phyloP scores from a whole-genome alignment of 805 yeast genomes.

The Saccharomycopsis synnaedendra region DNA sequence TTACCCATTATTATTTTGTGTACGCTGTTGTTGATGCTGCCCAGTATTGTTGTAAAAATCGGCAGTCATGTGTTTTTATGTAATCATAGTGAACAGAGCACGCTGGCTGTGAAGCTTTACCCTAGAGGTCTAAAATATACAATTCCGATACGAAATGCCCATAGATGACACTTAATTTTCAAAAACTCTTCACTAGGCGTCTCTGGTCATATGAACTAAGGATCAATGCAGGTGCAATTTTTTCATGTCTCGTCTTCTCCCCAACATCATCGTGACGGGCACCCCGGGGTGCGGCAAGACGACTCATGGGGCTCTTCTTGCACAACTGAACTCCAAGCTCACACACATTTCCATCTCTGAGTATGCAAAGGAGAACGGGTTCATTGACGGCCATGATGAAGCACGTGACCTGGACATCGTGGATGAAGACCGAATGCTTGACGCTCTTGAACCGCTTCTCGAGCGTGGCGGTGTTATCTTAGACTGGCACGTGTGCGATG shows the following conservation, averaged over 20 bases:
- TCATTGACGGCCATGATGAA: constrained; percentile 79
- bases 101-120: no score
- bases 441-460: constrained; percentile 65
- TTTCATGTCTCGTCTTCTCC: constrained; percentile 17
- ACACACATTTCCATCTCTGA: constrained; percentile 60
- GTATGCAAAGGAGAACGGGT: constrained; percentile 64
- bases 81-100: no score
- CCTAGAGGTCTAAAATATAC: no score
- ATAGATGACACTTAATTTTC: no score
- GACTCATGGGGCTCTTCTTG: constrained; percentile 55
- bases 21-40: no score
- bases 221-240: not conserved
- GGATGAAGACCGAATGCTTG: constrained; percentile 83
- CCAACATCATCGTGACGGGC: constrained; percentile 87
- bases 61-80: no score
- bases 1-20: no score
- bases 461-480: constrained; percentile 80
- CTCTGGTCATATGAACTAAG: no score
- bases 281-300: constrained; percentile 74
- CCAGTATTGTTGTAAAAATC: no score
- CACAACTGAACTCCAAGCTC: constrained; percentile 32
- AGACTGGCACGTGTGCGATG: constrained; percentile 97
- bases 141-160: no score
- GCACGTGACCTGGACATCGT: constrained; percentile 78
- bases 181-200: no score